phyloP scores from a whole-genome alignment of 192 early-diverging fungal species.

The Dimargaris verticillata region DNA sequence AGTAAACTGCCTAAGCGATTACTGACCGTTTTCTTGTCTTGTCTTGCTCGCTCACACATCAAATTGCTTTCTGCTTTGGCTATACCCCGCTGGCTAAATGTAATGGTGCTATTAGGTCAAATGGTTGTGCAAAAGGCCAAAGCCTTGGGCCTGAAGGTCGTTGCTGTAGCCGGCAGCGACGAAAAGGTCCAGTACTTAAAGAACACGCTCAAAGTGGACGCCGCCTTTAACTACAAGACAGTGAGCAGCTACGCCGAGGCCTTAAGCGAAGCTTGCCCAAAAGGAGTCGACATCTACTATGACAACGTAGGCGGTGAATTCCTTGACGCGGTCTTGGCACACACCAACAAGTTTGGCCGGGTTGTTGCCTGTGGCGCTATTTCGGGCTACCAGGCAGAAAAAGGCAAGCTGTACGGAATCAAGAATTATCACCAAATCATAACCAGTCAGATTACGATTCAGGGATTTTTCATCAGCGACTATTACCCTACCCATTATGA shows the following conservation, averaged over 20 bases:
- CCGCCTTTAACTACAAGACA: conserved; percentile 86
- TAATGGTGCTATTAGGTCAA: conserved; percentile 20
- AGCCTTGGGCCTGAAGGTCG: conserved; percentile 51
- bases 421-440: conserved; percentile 41
- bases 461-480: conserved; percentile 46
- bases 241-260: conserved; percentile 23
- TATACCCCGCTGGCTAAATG: too few relatives aligned
- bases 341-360: conserved; percentile 45
- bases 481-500: conserved; percentile 24
- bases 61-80: not conserved
- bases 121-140: conserved; percentile 73
- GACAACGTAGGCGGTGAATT: conserved; percentile 70
- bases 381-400: conserved; percentile 42
- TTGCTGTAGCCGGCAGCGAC: conserved; percentile 70
- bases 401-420: conserved; percentile 30
- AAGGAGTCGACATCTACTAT: conserved; percentile 81
- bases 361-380: conserved; percentile 60
- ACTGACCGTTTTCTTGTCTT: too few relatives aligned
- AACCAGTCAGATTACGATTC: conserved; percentile 33
- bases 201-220: conserved; percentile 54
- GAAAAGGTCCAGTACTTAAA: conserved; percentile 62
- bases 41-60: not conserved
- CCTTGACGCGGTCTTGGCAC: conserved; percentile 50
- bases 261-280: conserved; percentile 43
- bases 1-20: too few relatives aligned